These are phyloP conservation scores for Pythium aristosporum DNA, from an alignment of 352 stramenopile species.

Conservation along the genomic window DNA sequence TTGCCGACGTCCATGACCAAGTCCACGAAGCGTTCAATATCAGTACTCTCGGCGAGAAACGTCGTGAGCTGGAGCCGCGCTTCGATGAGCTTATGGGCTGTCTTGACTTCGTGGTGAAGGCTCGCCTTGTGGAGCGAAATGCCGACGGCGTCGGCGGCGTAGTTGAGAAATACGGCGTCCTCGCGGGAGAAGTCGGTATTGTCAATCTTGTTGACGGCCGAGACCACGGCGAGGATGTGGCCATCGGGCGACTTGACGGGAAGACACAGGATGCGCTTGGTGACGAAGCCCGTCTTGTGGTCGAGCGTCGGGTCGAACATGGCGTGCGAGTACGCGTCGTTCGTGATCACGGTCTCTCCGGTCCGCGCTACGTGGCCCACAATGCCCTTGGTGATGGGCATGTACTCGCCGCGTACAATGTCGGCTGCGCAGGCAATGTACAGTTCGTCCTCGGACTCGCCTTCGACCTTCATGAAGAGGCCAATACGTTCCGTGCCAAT, in stretches of 20 bases:
- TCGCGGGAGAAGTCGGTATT: conserved; percentile 64
- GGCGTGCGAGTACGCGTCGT: conserved; percentile 59
- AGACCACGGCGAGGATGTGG: conserved; percentile 58
- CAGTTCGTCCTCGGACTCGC: conserved; percentile 63
- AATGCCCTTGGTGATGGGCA: conserved; percentile 46
- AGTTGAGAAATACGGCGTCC: conserved; percentile 72
- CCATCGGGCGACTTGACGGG: conserved; percentile 61
- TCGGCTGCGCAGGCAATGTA: conserved; percentile 62
- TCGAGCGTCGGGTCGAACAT: conserved; percentile 69
- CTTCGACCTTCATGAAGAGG: conserved; percentile 72
- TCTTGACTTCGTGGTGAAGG: conserved; percentile 63
- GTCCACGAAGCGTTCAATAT: conserved; percentile 65
- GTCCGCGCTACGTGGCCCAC: conserved; percentile 62
- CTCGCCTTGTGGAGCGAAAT: conserved; percentile 71
- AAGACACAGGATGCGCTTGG: conserved; percentile 60
- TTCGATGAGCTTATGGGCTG: conserved; percentile 65
- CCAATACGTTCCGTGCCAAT: conserved; percentile 63
- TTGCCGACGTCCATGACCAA: conserved; percentile 75
- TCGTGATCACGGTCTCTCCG: conserved; percentile 66
- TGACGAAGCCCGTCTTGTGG: conserved; percentile 64
- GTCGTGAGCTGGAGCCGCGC: conserved; percentile 59
- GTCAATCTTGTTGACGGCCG: conserved; percentile 72
- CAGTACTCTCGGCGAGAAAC: conserved; percentile 56
- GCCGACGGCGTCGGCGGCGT: conserved; percentile 63
- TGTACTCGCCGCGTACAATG: conserved; percentile 59